Percentiles rank a stretch among this genome's conserved stretches.
These are phyloP conservation scores for Straminergon stramineum DNA, from an alignment of 225 moss, liverwort and hornwort genomes.

Conservation along the genomic window DNA sequence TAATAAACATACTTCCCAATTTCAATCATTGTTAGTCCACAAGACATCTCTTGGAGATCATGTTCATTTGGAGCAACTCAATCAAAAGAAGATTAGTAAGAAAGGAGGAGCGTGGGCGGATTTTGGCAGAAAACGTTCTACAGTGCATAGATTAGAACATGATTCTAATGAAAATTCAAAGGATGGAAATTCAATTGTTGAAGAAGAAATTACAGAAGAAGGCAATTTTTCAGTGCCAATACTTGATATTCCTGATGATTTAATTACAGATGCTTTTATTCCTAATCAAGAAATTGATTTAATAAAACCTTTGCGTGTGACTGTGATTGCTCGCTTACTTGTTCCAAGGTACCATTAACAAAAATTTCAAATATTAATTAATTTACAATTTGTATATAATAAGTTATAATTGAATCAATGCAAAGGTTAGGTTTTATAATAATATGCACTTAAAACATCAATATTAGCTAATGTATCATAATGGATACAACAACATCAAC, in stretches of 20 bases:
- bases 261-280: conserved; percentile 24
- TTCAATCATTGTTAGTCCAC: conserved; percentile 27
- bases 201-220: background rate
- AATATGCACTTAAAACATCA: background rate
- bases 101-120: conserved; percentile 18
- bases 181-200: background rate
- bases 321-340: background rate
- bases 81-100: conserved; percentile 3
- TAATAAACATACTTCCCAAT: conserved; percentile 28
- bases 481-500: background rate
- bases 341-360: conserved; percentile 12
- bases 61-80: conserved; percentile 21
- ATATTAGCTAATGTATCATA: background rate
- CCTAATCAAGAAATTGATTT: conserved; percentile 26
- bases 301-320: conserved; percentile 29
- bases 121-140: conserved; percentile 8
- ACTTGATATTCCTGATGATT: conserved; percentile 25
- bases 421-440: no score
- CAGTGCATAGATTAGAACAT: conserved; percentile 18
- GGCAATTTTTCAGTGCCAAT: background rate
- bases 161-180: conserved; percentile 2
- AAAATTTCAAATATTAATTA: background rate
- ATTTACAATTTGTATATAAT: background rate
- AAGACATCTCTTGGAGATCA: conserved; percentile 31
- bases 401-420: no score